These are phyloP conservation scores for Halophytophthora batemanensis DNA, from an alignment of 352 stramenopile genomes.

Conservation along the genomic window DNA sequence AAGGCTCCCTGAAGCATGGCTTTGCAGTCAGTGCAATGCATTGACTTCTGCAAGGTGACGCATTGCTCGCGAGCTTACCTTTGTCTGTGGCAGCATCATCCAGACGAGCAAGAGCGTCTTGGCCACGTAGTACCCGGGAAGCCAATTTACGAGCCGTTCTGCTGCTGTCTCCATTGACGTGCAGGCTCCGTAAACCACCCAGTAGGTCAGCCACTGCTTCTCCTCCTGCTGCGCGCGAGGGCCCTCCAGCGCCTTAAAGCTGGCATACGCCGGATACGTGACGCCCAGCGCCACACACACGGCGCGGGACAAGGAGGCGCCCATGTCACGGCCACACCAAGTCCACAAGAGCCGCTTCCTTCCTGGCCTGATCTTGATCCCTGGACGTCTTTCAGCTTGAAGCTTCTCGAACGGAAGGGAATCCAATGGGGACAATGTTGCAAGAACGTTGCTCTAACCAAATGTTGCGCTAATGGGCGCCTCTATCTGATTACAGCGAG, in stretches of 20 bases:
- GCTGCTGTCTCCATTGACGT: slow-evolving; percentile 87
- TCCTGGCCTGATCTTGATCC: background rate
- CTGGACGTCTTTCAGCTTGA: background rate
- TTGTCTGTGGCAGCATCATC: slow-evolving; percentile 93
- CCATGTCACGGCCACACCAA: slow-evolving; percentile 27
- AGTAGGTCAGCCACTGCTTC: slow-evolving; percentile 94
- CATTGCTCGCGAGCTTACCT: slow-evolving; percentile 40
- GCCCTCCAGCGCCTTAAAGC: slow-evolving; percentile 74
- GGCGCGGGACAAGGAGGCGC: slow-evolving; percentile 43
- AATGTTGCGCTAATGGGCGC: background rate
- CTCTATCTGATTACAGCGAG: slow-evolving; percentile 4
- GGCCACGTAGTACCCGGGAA: slow-evolving; percentile 95
- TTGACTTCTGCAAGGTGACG: slow-evolving; percentile 1
- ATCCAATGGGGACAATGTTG: too few species aligned
- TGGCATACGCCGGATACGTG: slow-evolving; percentile 65
- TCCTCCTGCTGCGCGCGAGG: slow-evolving; percentile 42
- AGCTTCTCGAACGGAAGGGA: too few species aligned
- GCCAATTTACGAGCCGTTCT: slow-evolving; percentile 47
- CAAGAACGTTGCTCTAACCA: too few species aligned
- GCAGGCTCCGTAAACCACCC: slow-evolving; percentile 94
- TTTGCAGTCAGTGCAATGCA: background rate
- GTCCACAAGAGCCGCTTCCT: background rate
- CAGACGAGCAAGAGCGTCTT: slow-evolving; percentile 96
- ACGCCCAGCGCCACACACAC: slow-evolving; percentile 54
- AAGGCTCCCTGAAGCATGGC: slow-evolving; percentile 40